phyloP scores from a whole-genome alignment of 768 basidiomycete genomes.

The Naganishia onofrii region DNA sequence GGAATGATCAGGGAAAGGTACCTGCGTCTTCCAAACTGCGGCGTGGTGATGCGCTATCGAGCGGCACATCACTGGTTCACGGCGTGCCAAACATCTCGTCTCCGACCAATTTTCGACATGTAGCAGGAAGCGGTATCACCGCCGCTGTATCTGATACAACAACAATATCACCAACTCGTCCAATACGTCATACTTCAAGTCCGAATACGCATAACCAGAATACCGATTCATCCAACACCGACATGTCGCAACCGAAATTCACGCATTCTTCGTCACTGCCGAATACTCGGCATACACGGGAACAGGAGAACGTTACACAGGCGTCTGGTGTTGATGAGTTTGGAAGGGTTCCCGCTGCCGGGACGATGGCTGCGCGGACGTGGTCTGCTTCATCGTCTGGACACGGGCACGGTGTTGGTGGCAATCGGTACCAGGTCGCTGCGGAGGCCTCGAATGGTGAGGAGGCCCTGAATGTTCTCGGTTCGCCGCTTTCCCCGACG shows the following conservation, averaged over 20 bases:
- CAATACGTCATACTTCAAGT: neutral
- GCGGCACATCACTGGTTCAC: neutral
- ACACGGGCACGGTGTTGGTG: neutral
- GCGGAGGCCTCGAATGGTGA: neutral
- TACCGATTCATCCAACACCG: neutral
- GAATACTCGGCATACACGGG: neutral
- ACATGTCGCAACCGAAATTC: neutral
- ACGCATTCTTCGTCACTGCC: neutral
- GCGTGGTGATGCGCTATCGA: neutral
- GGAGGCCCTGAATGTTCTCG: neutral
- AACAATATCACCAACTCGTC: neutral
- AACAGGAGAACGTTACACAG: neutral
- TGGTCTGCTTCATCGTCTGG: neutral
- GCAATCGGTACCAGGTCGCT: neutral
- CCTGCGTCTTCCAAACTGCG: neutral
- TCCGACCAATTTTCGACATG: conserved; percentile 13
- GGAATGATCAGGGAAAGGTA: too few species aligned
- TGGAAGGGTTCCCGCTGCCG: neutral
- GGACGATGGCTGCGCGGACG: neutral
- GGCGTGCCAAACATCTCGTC: neutral
- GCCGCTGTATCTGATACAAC: neutral
- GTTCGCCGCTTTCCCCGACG: neutral
- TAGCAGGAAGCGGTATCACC: neutral
- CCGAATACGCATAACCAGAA: neutral
- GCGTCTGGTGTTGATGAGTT: neutral